Conservation (phyloP, 2,329 filamentous ascomycete species). For the Aspergillus sp. region DNA sequence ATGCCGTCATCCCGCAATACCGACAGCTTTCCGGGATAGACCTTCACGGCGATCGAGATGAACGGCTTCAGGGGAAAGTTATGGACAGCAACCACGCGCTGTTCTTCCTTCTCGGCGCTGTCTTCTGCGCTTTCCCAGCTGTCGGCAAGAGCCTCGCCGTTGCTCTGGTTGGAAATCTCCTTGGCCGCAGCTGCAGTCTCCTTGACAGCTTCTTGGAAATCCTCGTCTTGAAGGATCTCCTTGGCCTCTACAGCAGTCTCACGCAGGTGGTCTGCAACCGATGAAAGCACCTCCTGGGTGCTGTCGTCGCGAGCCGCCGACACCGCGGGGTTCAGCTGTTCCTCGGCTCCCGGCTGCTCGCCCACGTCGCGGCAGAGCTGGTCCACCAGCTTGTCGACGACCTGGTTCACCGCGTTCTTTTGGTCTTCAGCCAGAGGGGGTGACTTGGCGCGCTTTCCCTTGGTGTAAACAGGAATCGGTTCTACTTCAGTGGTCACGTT, state of each 20-base stretch:
- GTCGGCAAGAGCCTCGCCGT: constrained; percentile 65
- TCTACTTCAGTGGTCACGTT: constrained; percentile 23
- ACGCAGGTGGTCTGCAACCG: constrained; percentile 31
- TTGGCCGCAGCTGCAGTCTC: constrained; percentile 51
- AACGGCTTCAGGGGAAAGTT: constrained; percentile 98
- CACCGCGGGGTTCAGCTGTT: constrained; percentile 42
- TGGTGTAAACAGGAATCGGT: constrained; percentile 2
- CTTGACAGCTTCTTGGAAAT: constrained; percentile 56
- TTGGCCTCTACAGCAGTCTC: constrained; percentile 46
- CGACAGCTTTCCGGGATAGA: constrained; percentile 47
- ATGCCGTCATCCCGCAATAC: constrained; percentile 74
- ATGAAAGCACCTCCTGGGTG: constrained; percentile 35
- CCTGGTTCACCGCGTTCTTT: constrained; percentile 69
- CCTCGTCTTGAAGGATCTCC: constrained; percentile 53
- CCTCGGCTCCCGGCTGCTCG: constrained; percentile 57
- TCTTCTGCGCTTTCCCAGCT: constrained; percentile 88
- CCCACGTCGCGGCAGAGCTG: constrained; percentile 62
- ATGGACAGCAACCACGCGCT: constrained; percentile 73
- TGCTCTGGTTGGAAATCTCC: constrained; percentile 50
- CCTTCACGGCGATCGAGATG: constrained; percentile 75
- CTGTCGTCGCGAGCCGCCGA: constrained; percentile 35
- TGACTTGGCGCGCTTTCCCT: constrained; percentile 19
- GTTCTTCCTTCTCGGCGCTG: constrained; percentile 63
- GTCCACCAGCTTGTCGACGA: constrained; percentile 65
- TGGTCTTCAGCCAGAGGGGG: constrained; percentile 33